Conservation (phyloP, 257 asterid species). For the Fraxinus cuspidata region DNA sequence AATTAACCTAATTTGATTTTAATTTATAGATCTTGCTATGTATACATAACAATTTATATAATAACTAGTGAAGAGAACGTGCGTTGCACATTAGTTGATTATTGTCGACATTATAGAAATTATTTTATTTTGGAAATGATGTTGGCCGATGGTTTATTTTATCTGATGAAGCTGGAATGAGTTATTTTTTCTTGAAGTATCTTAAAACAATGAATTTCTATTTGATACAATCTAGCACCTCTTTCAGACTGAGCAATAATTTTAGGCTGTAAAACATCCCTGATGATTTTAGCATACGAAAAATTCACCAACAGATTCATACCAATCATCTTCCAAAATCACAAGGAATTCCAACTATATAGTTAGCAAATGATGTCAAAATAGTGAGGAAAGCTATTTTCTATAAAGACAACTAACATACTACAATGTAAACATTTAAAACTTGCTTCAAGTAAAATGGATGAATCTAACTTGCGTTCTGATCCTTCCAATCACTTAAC, state of each 20-base stretch:
- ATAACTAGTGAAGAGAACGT: too few relatives aligned
- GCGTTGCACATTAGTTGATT: too few relatives aligned
- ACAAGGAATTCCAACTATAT: slow-evolving; percentile 6
- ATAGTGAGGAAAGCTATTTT: neutral
- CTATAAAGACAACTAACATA: neutral
- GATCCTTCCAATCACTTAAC: neutral
- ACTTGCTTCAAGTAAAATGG: slow-evolving; percentile 18
- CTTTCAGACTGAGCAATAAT: slow-evolving; percentile 42
- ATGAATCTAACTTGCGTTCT: slow-evolving; percentile 20
- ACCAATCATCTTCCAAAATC: neutral
- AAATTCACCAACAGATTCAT: slow-evolving; percentile 6
- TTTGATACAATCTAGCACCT: too few relatives aligned
- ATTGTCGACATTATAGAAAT: too few relatives aligned
- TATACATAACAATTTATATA: too few relatives aligned
- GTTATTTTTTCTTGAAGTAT: too few relatives aligned
- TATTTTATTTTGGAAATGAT: too few relatives aligned
- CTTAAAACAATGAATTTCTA: too few relatives aligned
- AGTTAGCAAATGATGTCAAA: slow-evolving; percentile 14
- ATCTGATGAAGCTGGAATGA: too few relatives aligned
- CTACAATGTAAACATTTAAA: slow-evolving; percentile 17
- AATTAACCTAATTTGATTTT: too few relatives aligned
- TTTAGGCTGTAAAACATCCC: slow-evolving; percentile 62
- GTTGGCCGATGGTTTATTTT: too few relatives aligned
- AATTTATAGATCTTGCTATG: too few relatives aligned
- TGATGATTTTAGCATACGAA: slow-evolving; percentile 28